A percentile compares a stretch with the other conserved stretches of the same genome.
These are phyloP conservation scores for Heritiera littoralis DNA, from an alignment of 345 rosid genomes.

Conservation along the genomic window DNA sequence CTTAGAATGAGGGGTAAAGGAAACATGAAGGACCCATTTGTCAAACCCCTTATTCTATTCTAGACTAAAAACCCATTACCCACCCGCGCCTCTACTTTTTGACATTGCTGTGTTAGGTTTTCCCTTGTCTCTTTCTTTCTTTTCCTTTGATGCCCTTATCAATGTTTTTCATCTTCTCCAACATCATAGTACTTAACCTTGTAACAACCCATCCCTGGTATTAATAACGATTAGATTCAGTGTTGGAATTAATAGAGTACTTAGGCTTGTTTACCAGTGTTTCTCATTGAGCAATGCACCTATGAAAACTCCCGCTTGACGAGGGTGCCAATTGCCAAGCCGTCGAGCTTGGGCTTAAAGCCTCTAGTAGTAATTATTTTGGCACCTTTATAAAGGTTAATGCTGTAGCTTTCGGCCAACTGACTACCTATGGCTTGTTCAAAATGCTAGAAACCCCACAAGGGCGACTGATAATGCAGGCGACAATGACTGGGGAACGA, in stretches of 20 bases:
- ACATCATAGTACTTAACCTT: too few species aligned
- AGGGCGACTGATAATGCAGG: neutral
- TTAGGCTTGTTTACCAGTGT: neutral
- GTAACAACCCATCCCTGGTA: too few species aligned
- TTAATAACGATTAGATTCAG: too few species aligned
- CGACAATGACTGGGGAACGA: neutral
- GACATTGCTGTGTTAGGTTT: neutral
- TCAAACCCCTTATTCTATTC: neutral
- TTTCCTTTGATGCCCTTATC: neutral
- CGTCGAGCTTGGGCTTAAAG: neutral
- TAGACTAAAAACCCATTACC: neutral
- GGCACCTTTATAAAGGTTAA: neutral
- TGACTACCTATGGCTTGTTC: neutral
- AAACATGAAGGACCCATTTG: conserved; percentile 11
- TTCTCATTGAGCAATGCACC: neutral
- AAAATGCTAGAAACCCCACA: conserved; percentile 8
- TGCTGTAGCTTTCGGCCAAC: neutral
- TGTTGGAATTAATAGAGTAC: too few species aligned
- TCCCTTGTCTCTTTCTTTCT: too few species aligned
- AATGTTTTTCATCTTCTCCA: neutral
- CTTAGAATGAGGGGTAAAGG: conserved; percentile 5
- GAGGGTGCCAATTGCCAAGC: neutral
- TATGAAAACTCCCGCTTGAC: neutral
- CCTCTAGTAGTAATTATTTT: too few species aligned
- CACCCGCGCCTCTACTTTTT: neutral